Conservation (phyloP, 2,329 filamentous ascomycete species). For the Penicillium sp. region DNA sequence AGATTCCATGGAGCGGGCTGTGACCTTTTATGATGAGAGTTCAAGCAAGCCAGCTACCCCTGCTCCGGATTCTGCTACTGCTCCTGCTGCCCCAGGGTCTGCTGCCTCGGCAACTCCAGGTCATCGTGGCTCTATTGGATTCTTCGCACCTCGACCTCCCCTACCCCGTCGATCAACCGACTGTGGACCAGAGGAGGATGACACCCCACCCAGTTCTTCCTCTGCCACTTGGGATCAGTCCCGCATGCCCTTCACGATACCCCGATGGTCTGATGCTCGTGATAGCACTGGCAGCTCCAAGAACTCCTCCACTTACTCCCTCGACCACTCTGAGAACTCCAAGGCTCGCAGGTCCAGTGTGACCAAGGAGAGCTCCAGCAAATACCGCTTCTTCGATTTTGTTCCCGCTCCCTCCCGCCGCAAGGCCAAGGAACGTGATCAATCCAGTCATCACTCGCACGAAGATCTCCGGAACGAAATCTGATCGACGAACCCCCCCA, state of each 20-base stretch:
- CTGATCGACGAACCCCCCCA: constrained; percentile 12
- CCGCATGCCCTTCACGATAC: constrained; percentile 42
- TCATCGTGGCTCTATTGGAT: constrained; percentile 45
- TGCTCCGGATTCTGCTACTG: constrained; percentile 32
- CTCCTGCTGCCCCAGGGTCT: constrained; percentile 28
- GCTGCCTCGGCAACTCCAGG: constrained; percentile 13
- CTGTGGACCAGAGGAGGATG: constrained; percentile 41
- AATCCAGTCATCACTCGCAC: constrained; percentile 33
- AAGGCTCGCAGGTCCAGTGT: constrained; percentile 41
- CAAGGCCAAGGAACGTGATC: constrained; percentile 43
- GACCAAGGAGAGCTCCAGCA: constrained; percentile 40
- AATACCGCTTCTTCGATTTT: constrained; percentile 48
- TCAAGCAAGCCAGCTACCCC: constrained; percentile 41
- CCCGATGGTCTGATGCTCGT: constrained; percentile 42
- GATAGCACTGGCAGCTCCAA: constrained; percentile 48
- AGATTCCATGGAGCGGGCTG: constrained; percentile 48
- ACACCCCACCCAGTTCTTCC: constrained; percentile 47
- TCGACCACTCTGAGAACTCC: constrained; percentile 40
- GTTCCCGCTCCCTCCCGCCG: constrained; percentile 43
- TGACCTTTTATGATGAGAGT: constrained; percentile 44
- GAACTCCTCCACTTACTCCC: constrained; percentile 49
- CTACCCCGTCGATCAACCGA: constrained; percentile 43
- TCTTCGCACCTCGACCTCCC: constrained; percentile 40
- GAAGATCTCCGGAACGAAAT: constrained; percentile 36
- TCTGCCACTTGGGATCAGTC: constrained; percentile 46